Evolutionary conservation across 177 flowering plant species (phyloP), one percentile per base, ranked within the genome.

Genomic region (Vitis hybrid): DNA sequence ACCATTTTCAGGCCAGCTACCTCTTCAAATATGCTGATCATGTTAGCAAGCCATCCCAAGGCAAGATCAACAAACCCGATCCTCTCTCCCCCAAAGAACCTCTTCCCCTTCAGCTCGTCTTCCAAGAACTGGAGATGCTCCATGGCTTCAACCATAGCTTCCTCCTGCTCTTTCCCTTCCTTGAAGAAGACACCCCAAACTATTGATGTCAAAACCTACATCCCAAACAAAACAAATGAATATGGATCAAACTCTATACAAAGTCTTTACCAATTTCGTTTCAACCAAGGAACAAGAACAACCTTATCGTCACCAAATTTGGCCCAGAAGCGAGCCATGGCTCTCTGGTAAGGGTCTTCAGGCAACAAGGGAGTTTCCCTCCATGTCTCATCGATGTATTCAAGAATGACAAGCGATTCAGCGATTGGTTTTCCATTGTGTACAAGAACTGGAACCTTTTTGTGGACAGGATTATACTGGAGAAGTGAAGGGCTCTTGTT

Each of bases 41-140:
- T 18, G 32, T 76, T 70, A 1, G 81, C 82, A 8, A 81, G 66
- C 77, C 76, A 80, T 16, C 83, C 86, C 4, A 78, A 35, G 21
- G 76, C 82, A 49, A 81, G 59, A 61, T 83, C 86, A 0, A 69
- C 57, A 10, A 69, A 66, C 4, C 84, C 82, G 12, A 83, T 75
- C 14, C 15, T 65, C 30, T 80, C 82, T 52, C 85, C 85, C 6
- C 76, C 78, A 54, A 82, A 80, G 75, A 78, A 82, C 56, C 67
- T 78, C 73, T 75, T 77, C 9, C 75, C 83, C 18, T 71, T 63
- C 1, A 82, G 59, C 19, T 56, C 55, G 52, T 77, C 71, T 71
- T 82, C 85, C n/a, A 82, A 21, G 57, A 54, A 19, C n/a, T 68
- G 64, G 55, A 82, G 69, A 64, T 56, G 21, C 58, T 66, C 71